A percentile compares a stretch with the other conserved stretches of the same genome.
These are phyloP conservation scores for Albophoma yamanashiensis DNA, from an alignment of 2,329 filamentous ascomycete genomes.

Conservation along the genomic window DNA sequence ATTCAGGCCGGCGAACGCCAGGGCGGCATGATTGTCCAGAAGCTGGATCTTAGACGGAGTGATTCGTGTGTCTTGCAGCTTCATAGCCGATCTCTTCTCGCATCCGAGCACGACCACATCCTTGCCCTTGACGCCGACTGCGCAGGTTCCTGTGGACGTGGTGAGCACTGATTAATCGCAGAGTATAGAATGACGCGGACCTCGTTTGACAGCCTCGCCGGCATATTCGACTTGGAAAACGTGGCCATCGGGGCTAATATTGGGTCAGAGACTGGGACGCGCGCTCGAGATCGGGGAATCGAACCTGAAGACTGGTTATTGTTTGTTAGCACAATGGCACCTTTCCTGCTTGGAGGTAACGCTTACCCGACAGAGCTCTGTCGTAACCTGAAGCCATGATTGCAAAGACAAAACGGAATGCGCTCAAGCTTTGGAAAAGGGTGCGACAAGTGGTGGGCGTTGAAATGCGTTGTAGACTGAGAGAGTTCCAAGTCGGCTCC, in stretches of 20 bases:
- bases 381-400: slow-evolving; percentile 91
- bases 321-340: slow-evolving; percentile 24
- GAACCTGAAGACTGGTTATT: slow-evolving; percentile 69
- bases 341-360: slow-evolving; percentile 1
- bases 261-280: slow-evolving; percentile 28
- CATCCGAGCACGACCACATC: slow-evolving; percentile 95
- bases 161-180: slow-evolving; percentile 8
- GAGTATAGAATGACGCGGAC: slow-evolving; percentile 32
- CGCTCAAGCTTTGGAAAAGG: neutral
- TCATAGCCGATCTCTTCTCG: slow-evolving; percentile 98
- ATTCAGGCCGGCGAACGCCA: slow-evolving; percentile 94
- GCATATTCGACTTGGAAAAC: slow-evolving; percentile 99
- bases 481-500: slow-evolving; percentile 3
- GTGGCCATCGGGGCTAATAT: slow-evolving; percentile 84
- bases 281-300: neutral
- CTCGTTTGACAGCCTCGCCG: slow-evolving; percentile 96
- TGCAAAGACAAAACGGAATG: neutral
- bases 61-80: slow-evolving; percentile 97
- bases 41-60: slow-evolving; percentile 98
- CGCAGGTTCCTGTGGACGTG: slow-evolving; percentile 67
- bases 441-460: neutral
- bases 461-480: neutral
- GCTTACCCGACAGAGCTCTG: slow-evolving; percentile 93
- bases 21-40: slow-evolving; percentile 89
- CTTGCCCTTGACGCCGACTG: slow-evolving; percentile 90